Base-by-base conservation (phyloP, 164 flowering plant species). In the Kingdonia uniflora region DNA sequence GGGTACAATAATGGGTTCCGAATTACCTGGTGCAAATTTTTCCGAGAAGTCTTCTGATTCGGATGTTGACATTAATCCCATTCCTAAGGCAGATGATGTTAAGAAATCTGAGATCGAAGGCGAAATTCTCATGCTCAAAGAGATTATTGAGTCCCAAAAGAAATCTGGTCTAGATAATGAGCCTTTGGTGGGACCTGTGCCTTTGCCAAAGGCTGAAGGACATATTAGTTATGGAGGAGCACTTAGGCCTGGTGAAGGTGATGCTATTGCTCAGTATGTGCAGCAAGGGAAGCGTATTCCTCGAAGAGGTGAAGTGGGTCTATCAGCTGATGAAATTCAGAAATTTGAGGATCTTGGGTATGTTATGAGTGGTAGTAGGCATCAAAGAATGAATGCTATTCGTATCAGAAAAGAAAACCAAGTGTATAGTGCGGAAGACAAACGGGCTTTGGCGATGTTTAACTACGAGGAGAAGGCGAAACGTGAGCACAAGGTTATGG, bases 311-410 rank as follows among this genome's bases (percentile, higher is more conserved):
- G 97, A 94, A 68, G 96, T 94, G 64, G 97, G 96, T 54, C 90
- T 94, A 48, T 84, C 88, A 0, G 97, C 96, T n/a, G 97, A 94
- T 6, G 92, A 94, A 70, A 94, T 94, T 74, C 75, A 71, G 65
- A 94, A 74, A 72, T 92, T 80, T 66, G 97, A 92, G 79, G 33
- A 12, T 58, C 82, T 94, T 56, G 99, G 99, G 14, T 94, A 87
- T 81, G 99, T 89, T 62, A 89, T 94, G 97, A 94, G 96, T 74
- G 96, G 99, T 56, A 89, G 99, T 67, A 82, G 99, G 76, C 99
- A 94, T 67, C 97, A 94, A 68, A 76, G 97, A 69, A 94, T 94
- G 97, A 94, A 87, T 75, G 96, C 95, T 15, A 89, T 94, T 53
- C 95, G 99, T 80, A 94, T 94, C 21, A 79, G 99, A 65, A 94